Base-by-base conservation (phyloP, 2,329 filamentous ascomycete genomes). In the Helotiales sp. region DNA sequence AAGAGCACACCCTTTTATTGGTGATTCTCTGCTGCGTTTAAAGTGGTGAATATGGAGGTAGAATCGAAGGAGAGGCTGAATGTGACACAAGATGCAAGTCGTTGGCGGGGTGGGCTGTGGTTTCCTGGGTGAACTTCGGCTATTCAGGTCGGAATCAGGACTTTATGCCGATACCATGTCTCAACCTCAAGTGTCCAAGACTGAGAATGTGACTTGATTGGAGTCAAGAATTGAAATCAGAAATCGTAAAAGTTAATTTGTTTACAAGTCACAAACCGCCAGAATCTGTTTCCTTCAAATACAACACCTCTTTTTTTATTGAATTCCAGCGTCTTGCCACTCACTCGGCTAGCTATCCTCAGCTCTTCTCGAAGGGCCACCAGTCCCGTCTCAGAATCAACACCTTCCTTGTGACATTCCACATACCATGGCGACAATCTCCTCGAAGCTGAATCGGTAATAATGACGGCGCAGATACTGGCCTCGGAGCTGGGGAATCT, bases 391-490 rank as follows among this genome's bases (percentile, higher is more conserved):
- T 50, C 43, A 6, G n/a, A 63, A 63, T 63, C 61, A 52, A 63
- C 30, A 63, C 61, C 26, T 15, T 52, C 65, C 13, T 26, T 54
- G 30, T 54, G 60, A 54, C 20, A 37, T 11, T 55, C 32, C 34
- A 40, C 30, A 40, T 63, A 63, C 32, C 47, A 63, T 63, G 61
- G 61, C 47, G 22, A 55, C 34, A 47, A 4, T 24, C 26, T 32
- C 6, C 30, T 43, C 49, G 45, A 26, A 63, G 20, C 26, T 54
- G 47, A 63, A 45, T 26, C 61, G 65, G 67, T 74, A 78, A 75
- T 43, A 63, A 97, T 97, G 93, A 96, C 93, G 79, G 91, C 93
- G 75, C 93, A 96, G 86, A 89, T 97, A 76, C 86, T 97, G 76
- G 89, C 90, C 77, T 90, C 92, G 66, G 94, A 97, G 86, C 87